Base-by-base conservation (phyloP, 192 early-diverging fungal genomes). In the Entomortierella lignicola region DNA sequence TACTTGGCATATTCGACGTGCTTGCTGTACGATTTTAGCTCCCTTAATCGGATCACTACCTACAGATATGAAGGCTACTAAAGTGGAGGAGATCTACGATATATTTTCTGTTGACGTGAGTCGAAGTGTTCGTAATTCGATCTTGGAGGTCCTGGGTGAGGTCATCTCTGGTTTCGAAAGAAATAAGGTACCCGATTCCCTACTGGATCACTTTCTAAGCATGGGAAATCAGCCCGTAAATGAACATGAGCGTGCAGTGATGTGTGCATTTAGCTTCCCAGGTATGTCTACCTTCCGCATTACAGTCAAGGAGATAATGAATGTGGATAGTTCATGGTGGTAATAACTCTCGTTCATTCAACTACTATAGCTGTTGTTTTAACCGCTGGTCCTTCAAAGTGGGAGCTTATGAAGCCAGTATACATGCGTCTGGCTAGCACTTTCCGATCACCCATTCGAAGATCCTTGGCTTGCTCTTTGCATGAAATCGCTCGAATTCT, bases 211-310 rank as follows among this genome's bases (percentile, higher is more conserved):
- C 63, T 89, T 89, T 56, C 47, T 89, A 27, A 77, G 72, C 30
- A 68, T 82, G 63, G 84, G 81, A 20, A 85, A 86, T 17, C 69
- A 82, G 57, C 73, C 82, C 52, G 81, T 84, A 61, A 66, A 81
- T 12, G 88, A 89, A 25, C 79, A 87, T 8, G 88, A 89, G 55
- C 77, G 85, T 26, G 81, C 84, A 10, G 56, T 83, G 27, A 83
- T 86, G 59, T 89, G 88, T 55, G 86, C 88, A 42, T 89, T 83
- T 62, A 89, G 85, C 34, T 89, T 88, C 57, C 88, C 88, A 39
- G 83, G 83, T 81, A 58, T 44, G 50, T 15, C 8, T 37, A 12
- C n/a, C 66, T 23, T 50, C 34, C 34, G n/a, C n/a, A n/a, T n/a
- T n/a, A n/a, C n/a, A n/a, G n/a, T n/a, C n/a, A n/a, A n/a, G n/a